Evolutionary conservation across 768 basidiomycete genomes (phyloP).

Genomic region (Leccinum arenicola): DNA sequence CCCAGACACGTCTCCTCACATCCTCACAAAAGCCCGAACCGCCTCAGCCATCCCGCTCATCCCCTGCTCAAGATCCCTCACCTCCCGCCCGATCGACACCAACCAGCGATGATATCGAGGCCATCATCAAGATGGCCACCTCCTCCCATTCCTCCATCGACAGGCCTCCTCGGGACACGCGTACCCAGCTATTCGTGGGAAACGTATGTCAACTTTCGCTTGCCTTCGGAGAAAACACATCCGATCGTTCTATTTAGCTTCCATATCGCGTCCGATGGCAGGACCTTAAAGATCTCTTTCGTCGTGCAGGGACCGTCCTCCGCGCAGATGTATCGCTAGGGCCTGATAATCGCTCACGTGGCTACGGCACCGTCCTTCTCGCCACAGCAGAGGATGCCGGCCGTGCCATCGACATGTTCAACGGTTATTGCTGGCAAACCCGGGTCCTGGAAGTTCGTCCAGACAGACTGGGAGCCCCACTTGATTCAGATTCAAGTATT

Average conservation of each 20-base stretch:
- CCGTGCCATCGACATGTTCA: slow-evolving; percentile 92
- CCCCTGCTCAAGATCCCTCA: slow-evolving; percentile 7
- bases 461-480: slow-evolving; percentile 57
- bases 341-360: slow-evolving; percentile 88
- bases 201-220: slow-evolving; percentile 60
- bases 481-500: slow-evolving; percentile 23
- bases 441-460: slow-evolving; percentile 87
- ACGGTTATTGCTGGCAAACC: slow-evolving; percentile 97
- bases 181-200: slow-evolving; percentile 94
- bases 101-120: slow-evolving; percentile 86
- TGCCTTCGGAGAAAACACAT: not conserved
- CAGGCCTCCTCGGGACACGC: slow-evolving; percentile 69
- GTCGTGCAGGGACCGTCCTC: slow-evolving; percentile 88
- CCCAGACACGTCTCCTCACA: not conserved
- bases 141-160: slow-evolving; percentile 56
- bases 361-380: slow-evolving; percentile 92
- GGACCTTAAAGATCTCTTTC: slow-evolving; percentile 97
- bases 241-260: slow-evolving; percentile 48
- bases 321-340: slow-evolving; percentile 76
- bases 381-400: slow-evolving; percentile 94
- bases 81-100: slow-evolving; percentile 32
- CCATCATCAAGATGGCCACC: slow-evolving; percentile 89
- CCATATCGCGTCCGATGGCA: slow-evolving; percentile 99
- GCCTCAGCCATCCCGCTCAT: not conserved
- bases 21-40: slow-evolving; percentile 13